A percentile compares a stretch with the other conserved stretches of the same genome.
Conservation (phyloP, 768 basidiomycete species). For the Crepidotus variabilis region DNA sequence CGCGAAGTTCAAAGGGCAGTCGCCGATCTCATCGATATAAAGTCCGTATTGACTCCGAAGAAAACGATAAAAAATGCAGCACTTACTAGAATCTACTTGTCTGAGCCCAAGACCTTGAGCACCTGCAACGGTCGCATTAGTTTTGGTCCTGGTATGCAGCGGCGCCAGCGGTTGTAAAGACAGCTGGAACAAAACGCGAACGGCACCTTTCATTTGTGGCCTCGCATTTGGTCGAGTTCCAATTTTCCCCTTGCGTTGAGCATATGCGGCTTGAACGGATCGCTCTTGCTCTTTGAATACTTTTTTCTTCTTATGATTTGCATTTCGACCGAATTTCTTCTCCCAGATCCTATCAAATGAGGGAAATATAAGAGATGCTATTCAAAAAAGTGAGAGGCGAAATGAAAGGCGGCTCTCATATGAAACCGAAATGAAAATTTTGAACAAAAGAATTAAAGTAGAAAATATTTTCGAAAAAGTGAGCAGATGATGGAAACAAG, state of each 20-base stretch:
- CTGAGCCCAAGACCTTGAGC: neutral
- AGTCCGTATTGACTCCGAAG: too few relatives aligned
- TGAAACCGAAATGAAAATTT: neutral
- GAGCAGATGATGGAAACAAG: neutral
- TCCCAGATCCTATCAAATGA: constrained; percentile 84
- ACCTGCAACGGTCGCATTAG: neutral
- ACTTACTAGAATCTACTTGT: too few relatives aligned
- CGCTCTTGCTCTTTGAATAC: constrained; percentile 17
- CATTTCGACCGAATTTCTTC: constrained; percentile 88
- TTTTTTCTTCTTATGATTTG: constrained; percentile 85
- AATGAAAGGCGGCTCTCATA: neutral
- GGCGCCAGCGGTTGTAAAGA: neutral
- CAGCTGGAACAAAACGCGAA: neutral
- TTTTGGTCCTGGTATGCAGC: neutral
- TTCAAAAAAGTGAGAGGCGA: neutral
- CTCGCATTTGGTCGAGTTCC: constrained; percentile 7
- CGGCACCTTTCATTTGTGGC: neutral
- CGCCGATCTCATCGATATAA: too few relatives aligned
- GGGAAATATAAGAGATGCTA: neutral
- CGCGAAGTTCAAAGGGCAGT: too few relatives aligned
- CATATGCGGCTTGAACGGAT: neutral
- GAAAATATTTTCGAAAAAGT: neutral
- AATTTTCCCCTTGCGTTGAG: constrained; percentile 13
- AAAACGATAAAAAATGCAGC: too few relatives aligned
- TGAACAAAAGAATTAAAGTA: neutral